Percentiles rank a stretch among this genome's conserved stretches.
Conservation (phyloP, 2,329 filamentous ascomycete species). For the Monosporascus ibericus region DNA sequence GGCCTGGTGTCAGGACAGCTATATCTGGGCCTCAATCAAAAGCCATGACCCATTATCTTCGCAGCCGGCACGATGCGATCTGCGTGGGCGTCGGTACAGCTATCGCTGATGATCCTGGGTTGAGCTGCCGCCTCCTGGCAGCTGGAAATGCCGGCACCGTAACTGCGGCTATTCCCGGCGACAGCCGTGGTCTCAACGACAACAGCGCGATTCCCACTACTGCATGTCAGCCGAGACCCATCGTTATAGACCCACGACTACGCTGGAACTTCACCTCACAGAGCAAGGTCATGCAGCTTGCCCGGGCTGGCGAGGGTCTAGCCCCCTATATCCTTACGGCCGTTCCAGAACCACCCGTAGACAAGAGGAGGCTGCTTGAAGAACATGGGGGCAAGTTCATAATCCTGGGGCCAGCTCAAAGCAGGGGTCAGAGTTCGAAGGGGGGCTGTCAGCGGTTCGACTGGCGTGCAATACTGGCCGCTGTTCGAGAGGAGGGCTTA, state of each 20-base stretch:
- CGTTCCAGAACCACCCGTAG: conserved; percentile 36
- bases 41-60: conserved; percentile 88
- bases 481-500: conserved; percentile 55
- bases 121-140: conserved; percentile 69
- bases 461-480: conserved; percentile 60
- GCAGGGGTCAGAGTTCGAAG: conserved; percentile 29
- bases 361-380: conserved; percentile 36
- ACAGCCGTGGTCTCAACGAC: conserved; percentile 26
- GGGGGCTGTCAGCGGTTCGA: conserved; percentile 39
- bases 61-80: conserved; percentile 76
- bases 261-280: conserved; percentile 60
- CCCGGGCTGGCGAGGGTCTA: conserved; percentile 57
- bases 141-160: conserved; percentile 40
- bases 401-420: conserved; percentile 21
- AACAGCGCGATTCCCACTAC: conserved; percentile 27
- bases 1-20: conserved; percentile 72
- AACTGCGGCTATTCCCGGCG: conserved; percentile 25
- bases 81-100: conserved; percentile 81
- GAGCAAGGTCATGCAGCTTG: conserved; percentile 62
- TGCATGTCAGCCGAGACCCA: conserved; percentile 66
- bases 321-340: conserved; percentile 68
- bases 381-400: conserved; percentile 49
- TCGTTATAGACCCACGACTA: conserved; percentile 74
- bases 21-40: conserved; percentile 81
- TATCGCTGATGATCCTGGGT: conserved; percentile 73